Base-by-base conservation (phyloP, 1,139 yeast species). In the Yamadazyma aaseri region DNA sequence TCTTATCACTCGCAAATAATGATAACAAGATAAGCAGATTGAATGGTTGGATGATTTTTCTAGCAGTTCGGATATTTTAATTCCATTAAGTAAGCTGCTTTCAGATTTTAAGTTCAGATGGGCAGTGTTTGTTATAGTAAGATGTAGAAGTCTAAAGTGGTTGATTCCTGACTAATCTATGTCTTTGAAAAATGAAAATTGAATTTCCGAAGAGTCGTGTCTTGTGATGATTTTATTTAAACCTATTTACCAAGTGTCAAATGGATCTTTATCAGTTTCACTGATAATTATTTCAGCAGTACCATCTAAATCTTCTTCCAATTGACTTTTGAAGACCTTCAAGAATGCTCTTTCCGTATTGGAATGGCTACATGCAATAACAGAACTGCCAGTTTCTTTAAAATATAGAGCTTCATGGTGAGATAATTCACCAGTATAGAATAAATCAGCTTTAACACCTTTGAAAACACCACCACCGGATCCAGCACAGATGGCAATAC, bases 401-500 rank as follows among this genome's bases (percentile, higher is more conserved):
- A 81, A 70, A 43, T 62, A 76, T 25, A 94, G 67, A 4, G 86
- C 83, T 55, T 92, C 97, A 52, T 94, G 98, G 53, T 92, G 98
- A 13, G 95, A 82, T 44, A 94, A 63, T 53, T 94, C 98, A 1
- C 99, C 99, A 0, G 98, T 90, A 50, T 80, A 76, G 54, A 73
- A 84, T 26, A 89, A 65, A 50, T 92, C 98, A 0, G 90, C 94
- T 6, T 70, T 49, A 2, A 76, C 77, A 0, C 83, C 81, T 34
- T 63, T 61, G 50, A 85, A 74, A 0, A 85, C 80, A 0, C 77
- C 65, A 1, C 86, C 81, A 0, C 99, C 99, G 4, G 96, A 86
- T 0, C 99, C 99, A 3, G 98, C 98, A 59, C 99, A 92, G 15
- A 92, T 58, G 1, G 97, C 97, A n/a, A 89, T 67, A 0, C 71